A percentile compares a stretch with the other conserved stretches of the same genome.
These are phyloP conservation scores for Seiridium unicorne DNA, from an alignment of 2,329 filamentous ascomycete species.

Conservation along the genomic window DNA sequence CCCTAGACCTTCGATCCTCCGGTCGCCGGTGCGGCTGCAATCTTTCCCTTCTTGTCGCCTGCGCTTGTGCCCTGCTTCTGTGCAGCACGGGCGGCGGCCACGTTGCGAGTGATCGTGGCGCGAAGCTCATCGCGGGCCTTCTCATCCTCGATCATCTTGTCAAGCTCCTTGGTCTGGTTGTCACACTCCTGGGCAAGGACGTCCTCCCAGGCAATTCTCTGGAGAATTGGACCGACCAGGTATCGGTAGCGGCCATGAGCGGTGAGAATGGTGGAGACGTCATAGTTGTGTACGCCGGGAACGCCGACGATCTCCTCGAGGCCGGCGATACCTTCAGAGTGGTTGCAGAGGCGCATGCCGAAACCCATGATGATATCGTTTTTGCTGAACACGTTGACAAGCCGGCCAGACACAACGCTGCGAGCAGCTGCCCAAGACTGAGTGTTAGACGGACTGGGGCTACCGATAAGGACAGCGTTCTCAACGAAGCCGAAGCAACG, in stretches of 20 bases:
- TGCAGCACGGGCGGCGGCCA: background rate
- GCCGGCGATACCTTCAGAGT: constrained; percentile 82
- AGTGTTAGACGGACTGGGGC: constrained; percentile 71
- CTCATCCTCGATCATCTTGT: background rate
- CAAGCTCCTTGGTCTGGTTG: background rate
- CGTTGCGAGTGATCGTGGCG: background rate
- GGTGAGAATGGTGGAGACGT: constrained; percentile 63
- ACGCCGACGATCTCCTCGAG: constrained; percentile 72
- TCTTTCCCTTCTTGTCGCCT: background rate
- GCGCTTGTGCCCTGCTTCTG: background rate
- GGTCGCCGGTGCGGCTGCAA: background rate
- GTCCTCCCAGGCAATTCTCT: constrained; percentile 68
- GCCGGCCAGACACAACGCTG: constrained; percentile 74
- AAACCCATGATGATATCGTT: constrained; percentile 89
- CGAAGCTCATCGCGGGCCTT: constrained; percentile 1
- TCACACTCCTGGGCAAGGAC: constrained; percentile 36
- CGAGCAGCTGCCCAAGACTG: constrained; percentile 76
- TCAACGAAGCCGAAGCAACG: constrained; percentile 83
- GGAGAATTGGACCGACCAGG: constrained; percentile 64
- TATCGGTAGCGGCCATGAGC: constrained; percentile 71
- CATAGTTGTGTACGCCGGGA: constrained; percentile 63
- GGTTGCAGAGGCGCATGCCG: constrained; percentile 77
- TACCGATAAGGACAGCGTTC: constrained; percentile 79
- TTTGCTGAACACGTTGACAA: constrained; percentile 88
- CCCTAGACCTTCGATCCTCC: constrained; percentile 4